Evolutionary conservation across 345 rosid species (phyloP).

Genomic region (Melastoma malabathricum): DNA sequence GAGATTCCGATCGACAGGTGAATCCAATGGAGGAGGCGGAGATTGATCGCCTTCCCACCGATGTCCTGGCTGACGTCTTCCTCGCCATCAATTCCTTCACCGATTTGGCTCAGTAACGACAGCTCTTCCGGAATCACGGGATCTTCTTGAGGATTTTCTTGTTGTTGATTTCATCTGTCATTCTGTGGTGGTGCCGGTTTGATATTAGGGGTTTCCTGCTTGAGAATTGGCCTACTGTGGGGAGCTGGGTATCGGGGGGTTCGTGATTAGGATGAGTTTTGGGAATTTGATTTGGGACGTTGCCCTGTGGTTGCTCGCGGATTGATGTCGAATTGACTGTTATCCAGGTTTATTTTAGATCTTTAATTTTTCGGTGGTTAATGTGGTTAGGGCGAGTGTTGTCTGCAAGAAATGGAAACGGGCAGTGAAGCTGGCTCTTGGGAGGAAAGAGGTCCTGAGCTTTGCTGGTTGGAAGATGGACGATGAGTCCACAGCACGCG

Average conservation of each 20-base stretch:
- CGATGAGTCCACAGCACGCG: slow-evolving; percentile 62
- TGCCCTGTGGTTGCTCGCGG: too few species aligned
- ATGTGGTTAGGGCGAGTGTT: slow-evolving; percentile 45
- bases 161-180: background rate
- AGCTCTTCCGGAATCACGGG: background rate
- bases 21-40: slow-evolving; percentile 46
- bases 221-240: slow-evolving; percentile 1
- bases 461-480: slow-evolving; percentile 83
- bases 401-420: slow-evolving; percentile 81
- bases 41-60: slow-evolving; percentile 66
- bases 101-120: slow-evolving; percentile 78
- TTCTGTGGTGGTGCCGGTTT: background rate
- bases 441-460: slow-evolving; percentile 48
- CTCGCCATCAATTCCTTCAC: slow-evolving; percentile 52
- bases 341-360: background rate
- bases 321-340: too few species aligned
- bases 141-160: background rate
- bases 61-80: slow-evolving; percentile 65
- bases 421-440: slow-evolving; percentile 76
- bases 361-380: background rate
- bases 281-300: too few species aligned
- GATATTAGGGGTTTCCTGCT: background rate
- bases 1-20: too few species aligned
- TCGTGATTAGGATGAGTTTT: background rate
- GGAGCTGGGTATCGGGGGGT: background rate